Conservation (phyloP, 306 rosid genomes). For the Alnus rubra region DNA sequence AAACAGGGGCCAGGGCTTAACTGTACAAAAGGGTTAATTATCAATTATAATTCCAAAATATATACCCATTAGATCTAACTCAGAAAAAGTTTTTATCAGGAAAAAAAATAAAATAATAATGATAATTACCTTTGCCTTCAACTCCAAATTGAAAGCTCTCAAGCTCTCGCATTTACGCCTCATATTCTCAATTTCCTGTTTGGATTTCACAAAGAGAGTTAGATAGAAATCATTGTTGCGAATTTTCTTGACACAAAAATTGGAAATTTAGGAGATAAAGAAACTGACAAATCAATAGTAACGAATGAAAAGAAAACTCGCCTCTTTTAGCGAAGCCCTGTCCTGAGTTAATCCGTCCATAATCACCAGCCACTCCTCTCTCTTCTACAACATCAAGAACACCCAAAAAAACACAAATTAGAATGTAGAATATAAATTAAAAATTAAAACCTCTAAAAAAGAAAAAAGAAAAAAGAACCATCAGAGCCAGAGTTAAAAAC, state of each 20-base stretch:
- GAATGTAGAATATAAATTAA: slow-evolving; percentile 6
- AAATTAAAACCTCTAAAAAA: too few relatives aligned
- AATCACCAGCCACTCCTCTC: slow-evolving; percentile 34
- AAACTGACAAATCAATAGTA: neutral
- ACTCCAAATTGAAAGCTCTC: slow-evolving; percentile 32
- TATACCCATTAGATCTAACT: neutral
- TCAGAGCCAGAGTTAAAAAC: neutral
- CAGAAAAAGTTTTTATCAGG: neutral
- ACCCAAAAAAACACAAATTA: slow-evolving; percentile 10
- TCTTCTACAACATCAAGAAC: slow-evolving; percentile 37
- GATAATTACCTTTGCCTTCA: slow-evolving; percentile 53
- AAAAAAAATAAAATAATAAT: too few relatives aligned
- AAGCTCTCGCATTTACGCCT: slow-evolving; percentile 19
- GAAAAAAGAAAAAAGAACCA: neutral
- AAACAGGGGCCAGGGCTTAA: slow-evolving; percentile 2
- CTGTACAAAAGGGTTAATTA: slow-evolving; percentile 31
- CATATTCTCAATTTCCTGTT: slow-evolving; percentile 52
- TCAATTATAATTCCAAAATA: neutral
- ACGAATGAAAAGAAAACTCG: slow-evolving; percentile 21
- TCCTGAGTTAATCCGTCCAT: slow-evolving; percentile 29
- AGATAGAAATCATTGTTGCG: neutral
- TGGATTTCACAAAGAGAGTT: neutral
- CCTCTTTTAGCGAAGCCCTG: slow-evolving; percentile 33
- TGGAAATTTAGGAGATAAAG: neutral
- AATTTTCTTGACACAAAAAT: slow-evolving; percentile 14